Base-by-base conservation (phyloP, 768 basidiomycete species). In the Trametes coccinea region DNA sequence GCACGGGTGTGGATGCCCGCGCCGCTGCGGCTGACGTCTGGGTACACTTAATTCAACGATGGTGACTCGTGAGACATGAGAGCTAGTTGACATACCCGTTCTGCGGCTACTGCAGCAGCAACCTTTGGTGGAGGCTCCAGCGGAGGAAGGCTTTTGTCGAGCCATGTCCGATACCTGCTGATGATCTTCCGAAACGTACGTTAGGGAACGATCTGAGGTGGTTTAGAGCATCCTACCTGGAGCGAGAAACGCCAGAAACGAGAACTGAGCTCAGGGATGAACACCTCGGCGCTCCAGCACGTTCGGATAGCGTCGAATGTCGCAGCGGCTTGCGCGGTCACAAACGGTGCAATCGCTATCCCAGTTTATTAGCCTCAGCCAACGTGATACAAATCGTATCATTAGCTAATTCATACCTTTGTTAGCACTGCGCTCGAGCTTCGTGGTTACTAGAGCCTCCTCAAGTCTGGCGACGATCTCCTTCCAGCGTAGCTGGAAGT, bases 401-500 rank as follows among this genome's bases (percentile, higher is more conserved):
- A 43, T 11, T 4, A 16, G 44, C 50, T 13, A 37, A 22, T 22
- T 8, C 16, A 56, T 71, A 85, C 87, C 81, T 71, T 76, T 77
- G 29, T 74, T 70, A 17, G 73, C 67, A 7, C 68, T 71, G 11
- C 79, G 72, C 47, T 82, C 80, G 27, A 87, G 70, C 45, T 74
- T 74, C 27, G 77, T 73, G 17, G 70, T 68, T 16, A 74, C 70
- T 13, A 98, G 75, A 2, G 77, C 74, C 11, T 88, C 87, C 75
- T 99, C 97, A 14, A 97, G 75, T 52, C 78, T 80, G 0, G 82
- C 76, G 0, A 95, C 85, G 53, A 96, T 91, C 70, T 97, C 96
- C 74, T 97, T 97, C 93, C 95, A 96, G 46, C 96, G 84, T 62
- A 99, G 78, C 70, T 99, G 97, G 73, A 96, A 98, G 72, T 98